A percentile compares a stretch with the other conserved stretches of the same genome.
These are phyloP conservation scores for Flaveria floridana DNA, from an alignment of 140 eudicot genomes.

Conservation along the genomic window DNA sequence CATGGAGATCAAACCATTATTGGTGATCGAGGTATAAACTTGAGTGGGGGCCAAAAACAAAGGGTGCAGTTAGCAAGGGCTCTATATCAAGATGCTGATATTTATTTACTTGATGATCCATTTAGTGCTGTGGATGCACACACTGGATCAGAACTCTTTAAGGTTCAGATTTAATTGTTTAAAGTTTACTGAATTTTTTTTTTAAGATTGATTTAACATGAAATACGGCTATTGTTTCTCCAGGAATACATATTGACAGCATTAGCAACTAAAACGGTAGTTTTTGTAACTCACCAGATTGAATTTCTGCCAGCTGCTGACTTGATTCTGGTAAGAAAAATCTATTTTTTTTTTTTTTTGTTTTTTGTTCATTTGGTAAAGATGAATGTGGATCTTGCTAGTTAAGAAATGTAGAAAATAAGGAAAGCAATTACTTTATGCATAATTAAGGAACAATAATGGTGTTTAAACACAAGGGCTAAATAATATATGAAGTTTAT, in stretches of 20 bases:
- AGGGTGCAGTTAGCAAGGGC: constrained; percentile 98
- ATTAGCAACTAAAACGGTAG: constrained; percentile 76
- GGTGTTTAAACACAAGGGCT: neutral
- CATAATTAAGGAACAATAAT: neutral
- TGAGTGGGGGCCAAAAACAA: constrained; percentile 99
- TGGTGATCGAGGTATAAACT: constrained; percentile 94
- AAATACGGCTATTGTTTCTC: constrained; percentile 7
- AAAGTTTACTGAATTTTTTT: neutral
- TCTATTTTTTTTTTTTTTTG: neutral
- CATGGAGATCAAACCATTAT: constrained; percentile 95
- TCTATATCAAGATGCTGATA: constrained; percentile 95
- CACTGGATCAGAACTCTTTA: constrained; percentile 80
- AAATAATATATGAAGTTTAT: neutral
- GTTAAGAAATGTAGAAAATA: constrained; percentile 4
- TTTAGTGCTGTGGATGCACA: constrained; percentile 99
- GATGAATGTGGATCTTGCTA: constrained; percentile 7
- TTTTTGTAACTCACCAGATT: constrained; percentile 90
- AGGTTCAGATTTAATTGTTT: constrained; percentile 41
- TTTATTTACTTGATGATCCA: constrained; percentile 94
- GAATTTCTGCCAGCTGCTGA: constrained; percentile 91
- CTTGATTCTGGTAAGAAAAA: constrained; percentile 69
- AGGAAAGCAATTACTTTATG: neutral
- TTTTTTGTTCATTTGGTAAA: neutral
- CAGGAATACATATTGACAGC: constrained; percentile 95
- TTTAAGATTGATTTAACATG: constrained; percentile 19